Evolutionary conservation across 2,329 filamentous ascomycete genomes (phyloP), one percentile per base, ranked within the genome.

Genomic region (Emergomyces orientalis): DNA sequence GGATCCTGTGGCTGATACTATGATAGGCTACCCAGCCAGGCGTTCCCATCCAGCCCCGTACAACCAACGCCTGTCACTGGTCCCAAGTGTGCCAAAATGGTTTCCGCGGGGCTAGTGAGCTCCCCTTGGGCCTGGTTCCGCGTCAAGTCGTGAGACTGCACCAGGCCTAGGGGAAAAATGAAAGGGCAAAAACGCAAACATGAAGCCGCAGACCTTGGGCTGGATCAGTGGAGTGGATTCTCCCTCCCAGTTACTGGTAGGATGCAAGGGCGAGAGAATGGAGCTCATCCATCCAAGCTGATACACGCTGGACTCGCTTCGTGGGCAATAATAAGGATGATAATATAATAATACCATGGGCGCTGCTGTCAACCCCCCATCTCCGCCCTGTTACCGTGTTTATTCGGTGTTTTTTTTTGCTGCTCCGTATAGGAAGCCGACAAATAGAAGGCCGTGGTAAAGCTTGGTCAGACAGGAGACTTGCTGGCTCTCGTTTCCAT

Each of bases 231-330:
- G 34, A 58, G 55, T 58, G 55, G 55, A 43, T 59, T 59, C 41
- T n/a, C 39, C 25, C 17, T 17, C n/a, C 5, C 25, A n/a, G 30
- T 30, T 19, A 34, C 25, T 34, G n/a, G 34, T 32, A 41, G 19
- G 32, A 7, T 19, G 22, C 7, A 22, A 37, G 19, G 27, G 47
- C 47, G 6, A 5, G 32, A 11, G 19, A n/a, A 58, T 58, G 56
- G 37, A 58, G 56, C 56, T 27, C 39, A n/a, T 37, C 13, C 39
- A n/a, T n/a, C 22, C 39, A 19, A 22, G n/a, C 27, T 59, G 56
- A 45, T 59, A 59, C 56, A 43, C 8, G 56, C 37, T n/a, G 22
- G 22, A 17, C n/a, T 57, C 25, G 54, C 52, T 56, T 39, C 52
- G 11, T n/a, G 52, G 30, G 47, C 47, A 51, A 30, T 7, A 47